Percentiles rank a stretch among this genome's conserved stretches.
Evolutionary conservation across 2,329 filamentous ascomycete genomes (phyloP).

Genomic region (Byssoonygena ceratinophila): DNA sequence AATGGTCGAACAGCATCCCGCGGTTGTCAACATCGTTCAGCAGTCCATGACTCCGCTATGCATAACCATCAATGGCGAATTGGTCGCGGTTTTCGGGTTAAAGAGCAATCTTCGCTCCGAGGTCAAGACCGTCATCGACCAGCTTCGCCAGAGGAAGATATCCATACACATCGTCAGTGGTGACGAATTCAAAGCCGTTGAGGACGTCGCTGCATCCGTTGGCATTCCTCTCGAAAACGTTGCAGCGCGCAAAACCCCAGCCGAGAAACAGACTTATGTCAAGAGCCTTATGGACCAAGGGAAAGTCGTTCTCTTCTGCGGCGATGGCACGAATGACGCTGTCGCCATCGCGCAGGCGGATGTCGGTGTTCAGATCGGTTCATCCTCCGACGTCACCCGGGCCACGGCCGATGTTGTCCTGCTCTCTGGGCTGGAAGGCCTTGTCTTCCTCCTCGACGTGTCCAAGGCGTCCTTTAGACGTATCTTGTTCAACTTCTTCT

Average conservation of each 20-base stretch:
- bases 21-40: conserved; percentile 28
- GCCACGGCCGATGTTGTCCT: conserved; percentile 60
- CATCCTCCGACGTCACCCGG: conserved; percentile 53
- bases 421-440: conserved; percentile 46
- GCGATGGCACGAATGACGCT: conserved; percentile 72
- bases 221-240: conserved; percentile 34
- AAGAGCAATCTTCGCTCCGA: conserved; percentile 40
- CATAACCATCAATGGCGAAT: conserved; percentile 40
- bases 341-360: conserved; percentile 59
- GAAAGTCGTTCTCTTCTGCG: conserved; percentile 56
- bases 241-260: conserved; percentile 41
- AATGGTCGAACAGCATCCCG: conserved; percentile 23
- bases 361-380: conserved; percentile 60
- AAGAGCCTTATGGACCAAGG: conserved; percentile 23
- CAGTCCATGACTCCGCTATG: conserved; percentile 46
- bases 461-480: conserved; percentile 36
- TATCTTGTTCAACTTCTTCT: conserved; percentile 59
- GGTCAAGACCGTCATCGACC: conserved; percentile 42
- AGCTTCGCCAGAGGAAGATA: conserved; percentile 42
- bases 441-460: conserved; percentile 50
- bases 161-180: conserved; percentile 47
- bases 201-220: conserved; percentile 37
- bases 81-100: conserved; percentile 44
- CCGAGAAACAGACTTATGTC: conserved; percentile 47
- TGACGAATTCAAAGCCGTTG: conserved; percentile 43